Percentiles rank a stretch among this genome's conserved stretches.
Evolutionary conservation across 257 asterid genomes (phyloP).

Genomic region (Apocynum venetum): DNA sequence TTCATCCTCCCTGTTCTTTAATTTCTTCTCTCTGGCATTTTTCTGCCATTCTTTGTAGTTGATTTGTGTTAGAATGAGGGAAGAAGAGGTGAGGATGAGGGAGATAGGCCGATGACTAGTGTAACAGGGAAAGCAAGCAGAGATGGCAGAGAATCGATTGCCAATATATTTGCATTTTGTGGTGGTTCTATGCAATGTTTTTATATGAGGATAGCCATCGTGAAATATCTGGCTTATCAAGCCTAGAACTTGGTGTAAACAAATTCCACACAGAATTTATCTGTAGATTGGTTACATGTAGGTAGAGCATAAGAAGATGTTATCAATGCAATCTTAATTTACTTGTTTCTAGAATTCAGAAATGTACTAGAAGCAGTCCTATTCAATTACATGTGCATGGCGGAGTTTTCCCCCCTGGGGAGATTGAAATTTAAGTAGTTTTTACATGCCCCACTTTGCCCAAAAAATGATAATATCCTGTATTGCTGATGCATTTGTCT

Average conservation of each 20-base stretch:
- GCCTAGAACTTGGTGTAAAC: background rate
- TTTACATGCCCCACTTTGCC: background rate
- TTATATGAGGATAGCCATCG: background rate
- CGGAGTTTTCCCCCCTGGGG: background rate
- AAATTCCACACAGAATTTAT: background rate
- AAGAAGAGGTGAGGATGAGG: background rate
- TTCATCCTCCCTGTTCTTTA: background rate
- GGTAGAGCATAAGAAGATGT: background rate
- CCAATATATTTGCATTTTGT: background rate
- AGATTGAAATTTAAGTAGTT: background rate
- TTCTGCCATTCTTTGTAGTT: background rate
- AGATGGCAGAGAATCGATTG: background rate
- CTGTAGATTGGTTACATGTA: background rate
- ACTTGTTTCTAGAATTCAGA: background rate
- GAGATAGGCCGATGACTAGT: background rate
- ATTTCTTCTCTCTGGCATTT: background rate
- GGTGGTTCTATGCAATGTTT: background rate
- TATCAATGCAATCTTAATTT: background rate
- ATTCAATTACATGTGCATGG: background rate
- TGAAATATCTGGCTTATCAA: background rate
- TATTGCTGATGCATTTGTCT: background rate
- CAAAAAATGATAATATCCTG: background rate
- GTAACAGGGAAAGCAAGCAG: background rate
- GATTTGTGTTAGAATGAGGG: background rate
- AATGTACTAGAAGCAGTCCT: background rate